Evolutionary conservation across 2,329 filamentous ascomycete genomes (phyloP).

Genomic region (Colletotrichum viniferum): DNA sequence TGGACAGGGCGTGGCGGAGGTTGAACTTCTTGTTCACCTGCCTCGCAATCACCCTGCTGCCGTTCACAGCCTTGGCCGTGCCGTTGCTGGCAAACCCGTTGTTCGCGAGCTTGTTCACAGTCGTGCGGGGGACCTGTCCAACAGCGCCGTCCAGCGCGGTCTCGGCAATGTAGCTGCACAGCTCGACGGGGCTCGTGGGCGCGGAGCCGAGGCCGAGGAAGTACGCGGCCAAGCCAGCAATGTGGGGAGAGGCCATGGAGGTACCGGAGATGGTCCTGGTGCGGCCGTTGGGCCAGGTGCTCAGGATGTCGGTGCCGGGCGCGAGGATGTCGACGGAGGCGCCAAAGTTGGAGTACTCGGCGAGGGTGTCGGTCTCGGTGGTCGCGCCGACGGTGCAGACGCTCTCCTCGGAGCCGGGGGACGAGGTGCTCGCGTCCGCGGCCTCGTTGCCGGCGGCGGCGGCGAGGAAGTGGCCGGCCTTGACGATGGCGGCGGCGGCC

Average conservation of each 20-base stretch:
- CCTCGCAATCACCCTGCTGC: background rate
- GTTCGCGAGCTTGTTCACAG: conserved; percentile 38
- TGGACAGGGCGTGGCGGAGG: background rate
- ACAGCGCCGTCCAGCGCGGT: conserved; percentile 44
- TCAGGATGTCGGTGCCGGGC: conserved; percentile 51
- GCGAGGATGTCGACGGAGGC: conserved; percentile 54
- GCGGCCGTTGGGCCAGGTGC: conserved; percentile 48
- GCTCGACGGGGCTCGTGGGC: conserved; percentile 30
- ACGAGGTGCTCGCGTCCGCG: conserved; percentile 46
- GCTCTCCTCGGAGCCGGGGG: conserved; percentile 50
- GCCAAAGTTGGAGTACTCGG: conserved; percentile 59
- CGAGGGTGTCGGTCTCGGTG: conserved; percentile 39
- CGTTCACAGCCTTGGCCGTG: conserved; percentile 4
- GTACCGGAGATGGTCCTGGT: conserved; percentile 21
- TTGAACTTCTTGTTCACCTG: conserved; percentile 9
- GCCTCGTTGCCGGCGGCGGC: conserved; percentile 61
- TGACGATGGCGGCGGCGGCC: conserved; percentile 51
- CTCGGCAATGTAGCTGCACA: conserved; percentile 46
- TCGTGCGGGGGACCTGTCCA: conserved; percentile 35
- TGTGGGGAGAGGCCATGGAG: conserved; percentile 25
- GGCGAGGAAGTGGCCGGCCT: conserved; percentile 54
- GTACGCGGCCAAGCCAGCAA: conserved; percentile 25
- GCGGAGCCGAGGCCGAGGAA: conserved; percentile 50
- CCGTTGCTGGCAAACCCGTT: conserved; percentile 28
- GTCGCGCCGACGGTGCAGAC: conserved; percentile 61